These are phyloP conservation scores for Leishmania mexicana DNA, from an alignment of 208 protist species.

Conservation along the genomic window DNA sequence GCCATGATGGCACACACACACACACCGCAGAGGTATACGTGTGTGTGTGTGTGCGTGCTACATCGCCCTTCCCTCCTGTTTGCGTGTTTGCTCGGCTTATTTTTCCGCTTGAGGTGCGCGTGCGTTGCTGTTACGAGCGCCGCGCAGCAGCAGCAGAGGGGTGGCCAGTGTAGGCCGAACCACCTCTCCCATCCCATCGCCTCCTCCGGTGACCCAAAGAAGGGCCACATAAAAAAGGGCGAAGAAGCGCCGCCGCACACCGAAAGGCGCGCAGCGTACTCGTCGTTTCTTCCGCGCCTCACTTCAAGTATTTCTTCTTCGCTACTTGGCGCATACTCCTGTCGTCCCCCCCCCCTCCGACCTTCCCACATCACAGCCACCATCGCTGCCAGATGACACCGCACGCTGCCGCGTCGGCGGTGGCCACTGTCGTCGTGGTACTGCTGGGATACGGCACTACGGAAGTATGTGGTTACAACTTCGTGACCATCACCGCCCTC, in stretches of 20 bases:
- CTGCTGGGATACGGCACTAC: conserved; percentile 1
- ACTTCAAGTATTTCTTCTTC: no score
- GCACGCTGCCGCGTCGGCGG: neutral
- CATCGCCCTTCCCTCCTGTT: neutral
- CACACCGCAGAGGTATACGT: neutral
- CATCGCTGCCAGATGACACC: neutral
- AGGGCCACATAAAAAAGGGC: neutral
- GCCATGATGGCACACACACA: neutral
- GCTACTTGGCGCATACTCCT: no score
- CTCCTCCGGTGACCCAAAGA: neutral
- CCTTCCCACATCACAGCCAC: neutral
- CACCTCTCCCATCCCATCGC: no score
- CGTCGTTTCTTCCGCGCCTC: no score
- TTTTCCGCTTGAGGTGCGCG: no score
- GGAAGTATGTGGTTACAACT: conserved; percentile 9
- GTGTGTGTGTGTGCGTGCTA: neutral
- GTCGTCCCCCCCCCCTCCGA: neutral
- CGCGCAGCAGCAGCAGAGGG: no score
- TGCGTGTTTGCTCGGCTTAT: neutral
- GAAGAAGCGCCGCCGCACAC: neutral
- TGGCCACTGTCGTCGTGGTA: neutral
- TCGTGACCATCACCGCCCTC: conserved; percentile 19
- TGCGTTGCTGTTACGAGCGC: no score
- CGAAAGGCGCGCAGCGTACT: no score
- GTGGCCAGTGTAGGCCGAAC: no score